phyloP scores from a whole-genome alignment of 1,284 basidiomycete species.

The Termitomyces sp. region DNA sequence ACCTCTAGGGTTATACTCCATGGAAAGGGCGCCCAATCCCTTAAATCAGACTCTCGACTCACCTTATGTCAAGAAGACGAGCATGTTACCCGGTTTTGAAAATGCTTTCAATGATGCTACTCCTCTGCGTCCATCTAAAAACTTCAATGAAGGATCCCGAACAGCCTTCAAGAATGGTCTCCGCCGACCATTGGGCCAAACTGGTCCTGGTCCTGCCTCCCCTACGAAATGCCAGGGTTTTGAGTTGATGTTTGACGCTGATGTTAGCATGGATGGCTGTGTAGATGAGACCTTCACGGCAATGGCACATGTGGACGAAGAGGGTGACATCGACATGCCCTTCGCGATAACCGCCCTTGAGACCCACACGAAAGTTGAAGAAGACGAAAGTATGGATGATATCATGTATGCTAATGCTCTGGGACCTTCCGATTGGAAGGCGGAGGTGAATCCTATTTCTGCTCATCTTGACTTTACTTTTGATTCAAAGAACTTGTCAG shows the following conservation, averaged over 20 bases:
- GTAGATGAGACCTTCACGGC: constrained; percentile 6
- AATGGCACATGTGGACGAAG: constrained; percentile 8
- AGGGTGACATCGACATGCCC: constrained; percentile 16
- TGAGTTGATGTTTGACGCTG: not conserved
- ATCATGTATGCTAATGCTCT: constrained; percentile 11
- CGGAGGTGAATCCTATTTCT: constrained; percentile 41
- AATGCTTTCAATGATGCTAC: constrained; percentile 41
- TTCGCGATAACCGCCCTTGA: constrained; percentile 20
- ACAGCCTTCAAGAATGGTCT: not conserved
- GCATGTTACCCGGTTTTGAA: constrained; percentile 43
- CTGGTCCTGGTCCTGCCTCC: not conserved
- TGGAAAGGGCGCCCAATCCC: constrained; percentile 36
- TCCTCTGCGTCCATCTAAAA: constrained; percentile 25
- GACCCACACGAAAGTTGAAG: constrained; percentile 10
- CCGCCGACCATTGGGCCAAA: not conserved
- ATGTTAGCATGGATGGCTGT: constrained; percentile 9
- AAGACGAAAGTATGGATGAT: constrained; percentile 27
- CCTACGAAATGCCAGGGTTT: not conserved
- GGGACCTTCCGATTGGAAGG: constrained; percentile 44
- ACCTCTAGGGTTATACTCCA: constrained; percentile 24
- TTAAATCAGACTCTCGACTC: constrained; percentile 25
- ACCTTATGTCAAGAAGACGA: constrained; percentile 28
- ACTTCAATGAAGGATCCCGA: constrained; percentile 21
- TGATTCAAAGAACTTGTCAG: constrained; percentile 30
- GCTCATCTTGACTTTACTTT: not conserved